phyloP scores from a whole-genome alignment of 441 rosid genomes.

The Erysimum cheiri region DNA sequence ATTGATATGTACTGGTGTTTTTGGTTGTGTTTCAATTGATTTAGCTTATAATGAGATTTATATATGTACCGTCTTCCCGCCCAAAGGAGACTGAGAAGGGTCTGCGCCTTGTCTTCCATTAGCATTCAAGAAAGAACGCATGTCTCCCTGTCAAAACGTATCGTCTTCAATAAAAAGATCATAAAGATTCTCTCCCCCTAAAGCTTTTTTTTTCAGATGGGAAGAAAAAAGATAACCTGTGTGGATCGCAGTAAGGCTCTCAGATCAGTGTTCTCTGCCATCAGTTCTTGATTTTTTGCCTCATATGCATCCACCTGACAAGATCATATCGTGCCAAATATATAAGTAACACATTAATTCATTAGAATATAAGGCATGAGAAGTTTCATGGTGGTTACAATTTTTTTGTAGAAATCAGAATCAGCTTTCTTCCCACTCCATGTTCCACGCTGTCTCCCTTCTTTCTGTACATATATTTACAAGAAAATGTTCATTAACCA shows the following conservation, averaged over 20 bases:
- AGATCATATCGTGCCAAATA: conserved; percentile 30
- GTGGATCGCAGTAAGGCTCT: conserved; percentile 90
- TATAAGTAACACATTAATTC: conserved; percentile 3
- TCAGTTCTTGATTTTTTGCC: conserved; percentile 86
- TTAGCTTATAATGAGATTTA: conserved; percentile 12
- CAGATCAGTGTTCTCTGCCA: conserved; percentile 87
- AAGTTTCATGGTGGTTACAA: conserved; percentile 55
- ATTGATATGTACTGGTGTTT: conserved; percentile 31
- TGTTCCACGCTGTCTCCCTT: conserved; percentile 97
- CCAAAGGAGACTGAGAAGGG: conserved; percentile 80
- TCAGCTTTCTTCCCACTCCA: conserved; percentile 98
- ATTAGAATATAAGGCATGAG: neutral
- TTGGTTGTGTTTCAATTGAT: neutral
- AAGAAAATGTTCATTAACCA: conserved; percentile 21
- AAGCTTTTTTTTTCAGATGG: neutral
- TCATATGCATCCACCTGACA: conserved; percentile 96
- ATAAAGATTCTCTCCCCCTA: neutral
- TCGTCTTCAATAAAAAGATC: conserved; percentile 17
- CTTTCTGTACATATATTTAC: conserved; percentile 65
- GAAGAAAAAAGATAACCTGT: conserved; percentile 57
- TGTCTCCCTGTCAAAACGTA: conserved; percentile 67
- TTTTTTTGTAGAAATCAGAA: conserved; percentile 91
- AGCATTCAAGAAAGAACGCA: conserved; percentile 83
- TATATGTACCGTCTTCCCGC: conserved; percentile 81
- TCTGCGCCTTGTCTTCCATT: conserved; percentile 64